Percentiles rank a stretch among this genome's conserved stretches.
Evolutionary conservation across 148 eudicot genomes (phyloP).

Genomic region (Gaultheria prostrata): DNA sequence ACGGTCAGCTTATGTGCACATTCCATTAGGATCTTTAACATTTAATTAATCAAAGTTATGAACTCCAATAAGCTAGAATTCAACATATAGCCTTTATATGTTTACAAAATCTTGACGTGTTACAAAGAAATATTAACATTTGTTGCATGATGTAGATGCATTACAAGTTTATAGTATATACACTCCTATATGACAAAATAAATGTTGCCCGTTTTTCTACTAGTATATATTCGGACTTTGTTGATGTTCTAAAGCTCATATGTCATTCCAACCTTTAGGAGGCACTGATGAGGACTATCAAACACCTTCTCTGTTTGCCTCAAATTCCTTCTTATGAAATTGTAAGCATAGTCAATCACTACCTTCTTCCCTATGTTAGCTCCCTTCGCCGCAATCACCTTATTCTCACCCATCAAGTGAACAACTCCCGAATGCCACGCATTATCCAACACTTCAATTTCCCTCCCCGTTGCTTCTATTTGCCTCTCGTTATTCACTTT

Average conservation of each 20-base stretch:
- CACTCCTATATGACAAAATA: neutral
- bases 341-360: slow-evolving; percentile 31
- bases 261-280: slow-evolving; percentile 47
- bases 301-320: slow-evolving; percentile 24
- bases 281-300: slow-evolving; percentile 29
- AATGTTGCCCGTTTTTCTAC: neutral
- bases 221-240: no score
- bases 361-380: slow-evolving; percentile 27
- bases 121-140: neutral
- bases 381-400: slow-evolving; percentile 30
- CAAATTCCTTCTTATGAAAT: slow-evolving; percentile 30
- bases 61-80: neutral
- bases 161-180: neutral
- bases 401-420: slow-evolving; percentile 39
- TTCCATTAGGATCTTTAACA: no score
- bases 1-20: no score
- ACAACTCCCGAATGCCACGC: slow-evolving; percentile 31
- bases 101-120: no score
- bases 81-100: neutral
- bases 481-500: neutral
- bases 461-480: slow-evolving; percentile 21
- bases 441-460: slow-evolving; percentile 22
- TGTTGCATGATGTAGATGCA: neutral
- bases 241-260: slow-evolving; percentile 32
- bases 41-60: no score